These are phyloP conservation scores for Asterochloris erici DNA, from an alignment of 139 green algal genomes.

Conservation along the genomic window DNA sequence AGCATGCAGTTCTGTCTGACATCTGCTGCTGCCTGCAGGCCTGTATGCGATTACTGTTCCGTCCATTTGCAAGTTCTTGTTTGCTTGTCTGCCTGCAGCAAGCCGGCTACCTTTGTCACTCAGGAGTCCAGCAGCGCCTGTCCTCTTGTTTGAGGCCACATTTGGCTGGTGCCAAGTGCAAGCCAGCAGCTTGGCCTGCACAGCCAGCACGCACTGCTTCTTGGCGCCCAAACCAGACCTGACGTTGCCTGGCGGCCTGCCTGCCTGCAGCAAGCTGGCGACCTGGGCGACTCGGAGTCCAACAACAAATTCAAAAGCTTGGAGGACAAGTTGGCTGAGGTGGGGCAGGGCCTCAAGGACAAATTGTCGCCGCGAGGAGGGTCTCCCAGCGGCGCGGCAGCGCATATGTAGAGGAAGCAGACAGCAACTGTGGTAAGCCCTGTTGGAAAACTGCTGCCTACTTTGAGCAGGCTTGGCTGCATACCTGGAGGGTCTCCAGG, in stretches of 20 bases:
- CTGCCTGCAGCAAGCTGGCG: conserved; percentile 6
- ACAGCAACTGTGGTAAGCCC: background rate
- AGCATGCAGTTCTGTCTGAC: no score
- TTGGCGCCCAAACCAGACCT: no score
- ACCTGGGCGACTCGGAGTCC: conserved; percentile 5
- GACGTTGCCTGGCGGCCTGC: no score
- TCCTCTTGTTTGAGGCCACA: no score
- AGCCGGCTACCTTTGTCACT: conserved; percentile 1
- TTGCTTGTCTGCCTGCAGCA: background rate
- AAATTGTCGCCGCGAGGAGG: background rate
- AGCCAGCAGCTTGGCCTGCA: no score
- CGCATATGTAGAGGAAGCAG: background rate
- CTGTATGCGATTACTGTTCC: no score
- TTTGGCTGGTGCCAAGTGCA: no score
- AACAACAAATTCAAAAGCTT: conserved; percentile 9
- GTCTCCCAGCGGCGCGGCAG: background rate
- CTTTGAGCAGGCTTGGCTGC: no score
- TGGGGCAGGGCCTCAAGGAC: conserved; percentile 9
- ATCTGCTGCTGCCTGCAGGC: no score
- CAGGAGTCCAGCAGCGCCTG: background rate
- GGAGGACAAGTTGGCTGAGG: conserved; percentile 11
- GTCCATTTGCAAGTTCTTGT: no score
- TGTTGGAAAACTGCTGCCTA: background rate
- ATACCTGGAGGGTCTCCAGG: no score
- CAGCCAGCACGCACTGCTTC: no score